A percentile compares a stretch with the other conserved stretches of the same genome.
Evolutionary conservation across 1,139 yeast species (phyloP).

Genomic region (Pneumocystis sp.): DNA sequence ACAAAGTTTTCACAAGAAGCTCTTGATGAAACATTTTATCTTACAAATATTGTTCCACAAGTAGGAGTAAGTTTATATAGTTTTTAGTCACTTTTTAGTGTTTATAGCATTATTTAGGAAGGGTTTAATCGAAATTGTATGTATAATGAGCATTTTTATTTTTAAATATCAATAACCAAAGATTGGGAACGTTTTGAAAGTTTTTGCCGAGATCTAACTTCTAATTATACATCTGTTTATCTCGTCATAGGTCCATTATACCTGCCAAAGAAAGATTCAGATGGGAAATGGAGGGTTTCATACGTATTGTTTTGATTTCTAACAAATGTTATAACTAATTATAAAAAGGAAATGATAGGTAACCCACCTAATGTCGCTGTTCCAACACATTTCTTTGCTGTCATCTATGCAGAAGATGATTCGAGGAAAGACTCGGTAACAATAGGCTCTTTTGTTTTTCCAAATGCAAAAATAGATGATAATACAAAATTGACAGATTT

Average conservation of each 20-base stretch:
- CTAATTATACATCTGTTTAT: slow-evolving; percentile 55
- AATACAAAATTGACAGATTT: slow-evolving; percentile 53
- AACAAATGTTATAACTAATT: neutral
- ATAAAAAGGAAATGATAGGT: slow-evolving; percentile 61
- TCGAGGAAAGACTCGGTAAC: slow-evolving; percentile 36
- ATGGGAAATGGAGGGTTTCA: slow-evolving; percentile 65
- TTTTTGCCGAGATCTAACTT: slow-evolving; percentile 63
- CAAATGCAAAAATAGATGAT: slow-evolving; percentile 62
- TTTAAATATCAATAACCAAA: slow-evolving; percentile 1
- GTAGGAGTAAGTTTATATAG: slow-evolving; percentile 90
- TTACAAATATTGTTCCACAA: slow-evolving; percentile 91
- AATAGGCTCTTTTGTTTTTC: slow-evolving; percentile 85
- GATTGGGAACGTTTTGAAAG: slow-evolving; percentile 94
- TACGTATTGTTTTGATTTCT: slow-evolving; percentile 26
- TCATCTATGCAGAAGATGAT: slow-evolving; percentile 62
- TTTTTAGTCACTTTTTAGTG: neutral
- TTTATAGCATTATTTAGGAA: neutral
- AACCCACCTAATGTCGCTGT: slow-evolving; percentile 94
- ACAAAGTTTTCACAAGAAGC: slow-evolving; percentile 81
- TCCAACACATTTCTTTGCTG: slow-evolving; percentile 90
- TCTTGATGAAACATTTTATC: slow-evolving; percentile 83
- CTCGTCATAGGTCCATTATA: slow-evolving; percentile 88
- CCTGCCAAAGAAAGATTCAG: slow-evolving; percentile 61
- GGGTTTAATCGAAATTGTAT: neutral
- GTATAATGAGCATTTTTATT: neutral